Percentiles rank a stretch among this genome's conserved stretches.
Conservation (phyloP, 352 stramenopile species). For the Phytophthora chlamydospora region DNA sequence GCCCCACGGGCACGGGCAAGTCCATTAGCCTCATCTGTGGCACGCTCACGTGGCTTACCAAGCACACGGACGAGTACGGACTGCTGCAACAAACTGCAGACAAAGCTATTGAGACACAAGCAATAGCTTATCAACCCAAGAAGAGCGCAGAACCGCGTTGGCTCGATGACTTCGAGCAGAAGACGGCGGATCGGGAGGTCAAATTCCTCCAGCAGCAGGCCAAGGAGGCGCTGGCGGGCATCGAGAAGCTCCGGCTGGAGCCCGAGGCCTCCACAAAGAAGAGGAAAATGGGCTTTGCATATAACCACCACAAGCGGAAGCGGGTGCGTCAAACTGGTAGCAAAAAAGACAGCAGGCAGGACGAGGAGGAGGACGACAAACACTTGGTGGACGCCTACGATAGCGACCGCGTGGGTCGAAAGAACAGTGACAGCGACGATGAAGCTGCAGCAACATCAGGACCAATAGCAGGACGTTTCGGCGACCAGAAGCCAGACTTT, state of each 20-base stretch:
- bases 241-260: conserved; percentile 60
- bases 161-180: conserved; percentile 64
- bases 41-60: conserved; percentile 81
- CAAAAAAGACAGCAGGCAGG: conserved; percentile 15
- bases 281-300: conserved; percentile 67
- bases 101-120: neutral
- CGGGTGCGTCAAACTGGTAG: conserved; percentile 20
- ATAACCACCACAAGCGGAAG: conserved; percentile 72
- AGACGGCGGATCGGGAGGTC: conserved; percentile 46
- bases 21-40: conserved; percentile 93
- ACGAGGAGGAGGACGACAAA: conserved; percentile 45
- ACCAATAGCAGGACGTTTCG: neutral
- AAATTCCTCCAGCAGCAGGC: conserved; percentile 54
- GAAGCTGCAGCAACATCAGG: conserved; percentile 21
- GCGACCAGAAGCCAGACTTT: conserved; percentile 40
- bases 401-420: conserved; percentile 47
- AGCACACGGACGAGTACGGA: conserved; percentile 79
- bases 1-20: conserved; percentile 92
- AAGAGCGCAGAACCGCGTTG: conserved; percentile 54
- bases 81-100: conserved; percentile 39
- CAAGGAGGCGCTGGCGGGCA: conserved; percentile 54
- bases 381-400: conserved; percentile 83
- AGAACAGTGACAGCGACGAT: conserved; percentile 44
- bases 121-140: conserved; percentile 10
- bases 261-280: conserved; percentile 65